phyloP scores from a whole-genome alignment of 2,329 filamentous ascomycete genomes.

The Penicillium sp. region DNA sequence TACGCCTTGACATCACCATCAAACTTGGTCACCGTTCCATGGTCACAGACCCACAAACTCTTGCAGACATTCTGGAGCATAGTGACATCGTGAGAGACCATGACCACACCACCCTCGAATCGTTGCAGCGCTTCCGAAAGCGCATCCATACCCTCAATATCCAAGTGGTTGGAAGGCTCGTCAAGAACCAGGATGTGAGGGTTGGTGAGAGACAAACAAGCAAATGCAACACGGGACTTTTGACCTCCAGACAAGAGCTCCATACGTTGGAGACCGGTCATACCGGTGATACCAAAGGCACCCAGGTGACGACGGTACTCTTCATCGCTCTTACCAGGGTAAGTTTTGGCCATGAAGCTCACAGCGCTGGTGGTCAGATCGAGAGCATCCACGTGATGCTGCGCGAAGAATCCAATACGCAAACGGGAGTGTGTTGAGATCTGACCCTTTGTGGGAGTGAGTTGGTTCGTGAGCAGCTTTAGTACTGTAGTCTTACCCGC shows the following conservation, averaged over 20 bases:
- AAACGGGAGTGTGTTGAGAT: slow-evolving; percentile 86
- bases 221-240: slow-evolving; percentile 96
- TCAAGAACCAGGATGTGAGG: slow-evolving; percentile 96
- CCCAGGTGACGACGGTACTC: slow-evolving; percentile 94
- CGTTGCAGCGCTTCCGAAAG: slow-evolving; percentile 73
- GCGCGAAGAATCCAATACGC: slow-evolving; percentile 92
- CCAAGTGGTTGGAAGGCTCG: slow-evolving; percentile 96
- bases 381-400: slow-evolving; percentile 95
- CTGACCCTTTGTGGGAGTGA: slow-evolving; percentile 68
- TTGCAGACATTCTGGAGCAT: slow-evolving; percentile 96
- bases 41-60: slow-evolving; percentile 93
- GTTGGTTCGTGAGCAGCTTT: slow-evolving; percentile 87
- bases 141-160: slow-evolving; percentile 99
- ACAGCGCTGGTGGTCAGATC: slow-evolving; percentile 86
- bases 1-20: slow-evolving; percentile 91
- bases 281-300: slow-evolving; percentile 80
- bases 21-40: slow-evolving; percentile 92
- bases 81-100: slow-evolving; percentile 98
- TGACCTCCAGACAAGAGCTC: slow-evolving; percentile 89
- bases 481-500: slow-evolving; percentile 98
- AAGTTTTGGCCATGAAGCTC: slow-evolving; percentile 90
- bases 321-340: slow-evolving; percentile 86
- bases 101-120: slow-evolving; percentile 91
- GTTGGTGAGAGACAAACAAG: slow-evolving; percentile 87
- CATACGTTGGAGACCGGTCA: slow-evolving; percentile 95